These are phyloP conservation scores for Pythium utonaiense DNA, from an alignment of 352 stramenopile species.

Conservation along the genomic window DNA sequence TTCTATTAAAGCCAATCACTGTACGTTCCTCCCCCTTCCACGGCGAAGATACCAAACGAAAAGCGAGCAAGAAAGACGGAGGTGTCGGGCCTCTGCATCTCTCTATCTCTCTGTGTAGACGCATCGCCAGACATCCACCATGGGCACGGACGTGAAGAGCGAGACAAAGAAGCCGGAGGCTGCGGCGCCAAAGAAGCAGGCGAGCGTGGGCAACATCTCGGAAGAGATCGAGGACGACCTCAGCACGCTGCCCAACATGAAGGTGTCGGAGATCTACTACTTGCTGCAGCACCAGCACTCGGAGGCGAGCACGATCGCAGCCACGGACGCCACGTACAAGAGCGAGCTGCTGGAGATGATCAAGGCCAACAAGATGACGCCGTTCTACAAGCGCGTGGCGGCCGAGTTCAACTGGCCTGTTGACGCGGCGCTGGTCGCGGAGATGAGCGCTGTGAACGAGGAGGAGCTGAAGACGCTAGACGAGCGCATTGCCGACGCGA, in stretches of 20 bases:
- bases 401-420: conserved; percentile 65
- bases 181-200: conserved; percentile 56
- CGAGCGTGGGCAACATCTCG: conserved; percentile 79
- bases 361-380: conserved; percentile 62
- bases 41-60: conserved; percentile 12
- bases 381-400: conserved; percentile 77
- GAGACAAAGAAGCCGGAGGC: conserved; percentile 10
- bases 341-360: conserved; percentile 66
- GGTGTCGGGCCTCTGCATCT: background rate
- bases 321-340: conserved; percentile 32
- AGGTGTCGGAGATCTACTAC: conserved; percentile 69
- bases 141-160: conserved; percentile 21
- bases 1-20: background rate
- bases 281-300: conserved; percentile 71
- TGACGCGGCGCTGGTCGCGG: conserved; percentile 45
- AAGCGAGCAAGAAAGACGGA: background rate
- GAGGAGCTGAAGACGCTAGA: conserved; percentile 77
- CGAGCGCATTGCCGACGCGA: conserved; percentile 88
- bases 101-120: background rate
- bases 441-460: conserved; percentile 65
- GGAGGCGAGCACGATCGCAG: conserved; percentile 30
- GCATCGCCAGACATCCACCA: background rate
- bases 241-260: conserved; percentile 75
- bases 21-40: conserved; percentile 3
- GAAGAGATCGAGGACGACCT: conserved; percentile 85